Evolutionary conservation across 768 basidiomycete species (phyloP).

Genomic region (Boletellus ananiceps): DNA sequence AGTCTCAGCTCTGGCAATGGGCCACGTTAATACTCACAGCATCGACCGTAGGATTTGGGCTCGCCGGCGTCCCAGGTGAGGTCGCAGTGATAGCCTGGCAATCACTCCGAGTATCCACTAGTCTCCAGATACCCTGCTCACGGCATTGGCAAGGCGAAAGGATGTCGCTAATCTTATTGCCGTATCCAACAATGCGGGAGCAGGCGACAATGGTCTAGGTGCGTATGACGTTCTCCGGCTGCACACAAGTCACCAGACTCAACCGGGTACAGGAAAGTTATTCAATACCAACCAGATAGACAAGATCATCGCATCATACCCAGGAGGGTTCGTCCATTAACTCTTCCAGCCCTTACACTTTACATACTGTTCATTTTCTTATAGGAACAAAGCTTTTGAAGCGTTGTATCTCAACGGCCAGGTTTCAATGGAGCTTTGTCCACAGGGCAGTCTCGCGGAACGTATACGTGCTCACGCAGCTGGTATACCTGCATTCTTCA

Average conservation of each 20-base stretch:
- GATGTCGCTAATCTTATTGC: constrained; percentile 75
- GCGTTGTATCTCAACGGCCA: constrained; percentile 72
- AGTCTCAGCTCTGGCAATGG: constrained; percentile 19
- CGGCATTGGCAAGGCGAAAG: constrained; percentile 66
- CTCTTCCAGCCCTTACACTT: neutral
- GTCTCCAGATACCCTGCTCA: constrained; percentile 70
- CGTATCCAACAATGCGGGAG: constrained; percentile 86
- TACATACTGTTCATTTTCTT: neutral
- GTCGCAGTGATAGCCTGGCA: neutral
- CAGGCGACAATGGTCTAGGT: constrained; percentile 69
- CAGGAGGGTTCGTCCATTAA: constrained; percentile 59
- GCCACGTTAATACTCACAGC: neutral
- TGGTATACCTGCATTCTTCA: constrained; percentile 92
- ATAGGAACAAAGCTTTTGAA: constrained; percentile 85
- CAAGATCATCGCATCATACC: constrained; percentile 87
- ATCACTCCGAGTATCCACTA: neutral
- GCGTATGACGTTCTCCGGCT: neutral
- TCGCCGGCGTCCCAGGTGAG: constrained; percentile 83
- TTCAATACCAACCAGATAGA: constrained; percentile 69
- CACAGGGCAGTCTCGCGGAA: constrained; percentile 88
- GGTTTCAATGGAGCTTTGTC: constrained; percentile 83
- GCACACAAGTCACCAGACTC: neutral
- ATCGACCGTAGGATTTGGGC: constrained; percentile 65
- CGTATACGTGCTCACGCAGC: constrained; percentile 85
- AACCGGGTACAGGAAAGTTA: constrained; percentile 52